A percentile compares a stretch with the other conserved stretches of the same genome.
phyloP scores from a whole-genome alignment of 2,329 filamentous ascomycete species.

The Fusarium brevicatenulatum region DNA sequence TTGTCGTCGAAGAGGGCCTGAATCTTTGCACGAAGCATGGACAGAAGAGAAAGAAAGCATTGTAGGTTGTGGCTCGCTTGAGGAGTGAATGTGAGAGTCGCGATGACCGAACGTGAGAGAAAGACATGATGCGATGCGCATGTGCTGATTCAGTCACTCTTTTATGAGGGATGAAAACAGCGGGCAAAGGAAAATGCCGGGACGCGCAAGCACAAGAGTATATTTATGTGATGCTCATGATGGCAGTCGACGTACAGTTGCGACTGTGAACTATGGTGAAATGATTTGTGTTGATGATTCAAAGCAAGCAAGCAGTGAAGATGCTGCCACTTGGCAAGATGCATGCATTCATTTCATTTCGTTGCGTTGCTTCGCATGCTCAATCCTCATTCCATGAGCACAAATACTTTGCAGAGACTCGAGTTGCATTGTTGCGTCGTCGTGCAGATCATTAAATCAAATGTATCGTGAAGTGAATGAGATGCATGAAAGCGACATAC shows the following conservation, averaged over 20 bases:
- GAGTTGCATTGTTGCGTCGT: neutral
- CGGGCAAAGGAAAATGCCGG: neutral
- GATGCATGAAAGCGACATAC: constrained; percentile 52
- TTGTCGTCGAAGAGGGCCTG: neutral
- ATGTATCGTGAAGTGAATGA: constrained; percentile 37
- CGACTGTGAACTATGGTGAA: constrained; percentile 1
- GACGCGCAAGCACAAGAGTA: neutral
- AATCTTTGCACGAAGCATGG: constrained; percentile 11
- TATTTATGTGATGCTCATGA: constrained; percentile 8
- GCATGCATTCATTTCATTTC: constrained; percentile 4
- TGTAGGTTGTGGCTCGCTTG: constrained; percentile 19
- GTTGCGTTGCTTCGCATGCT: neutral
- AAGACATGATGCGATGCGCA: neutral
- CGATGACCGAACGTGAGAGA: constrained; percentile 14
- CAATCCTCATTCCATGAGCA: neutral
- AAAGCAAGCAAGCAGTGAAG: neutral
- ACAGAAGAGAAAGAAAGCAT: neutral
- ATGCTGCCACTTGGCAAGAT: constrained; percentile 32
- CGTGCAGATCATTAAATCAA: constrained; percentile 22
- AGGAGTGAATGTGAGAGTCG: constrained; percentile 25
- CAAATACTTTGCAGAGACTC: constrained; percentile 9
- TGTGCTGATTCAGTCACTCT: constrained; percentile 42
- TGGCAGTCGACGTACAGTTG: constrained; percentile 7
- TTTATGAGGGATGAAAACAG: constrained; percentile 16
- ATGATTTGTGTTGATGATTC: constrained; percentile 4